These are phyloP conservation scores for Iris pallida DNA, from an alignment of 116 monocot species.

Conservation along the genomic window DNA sequence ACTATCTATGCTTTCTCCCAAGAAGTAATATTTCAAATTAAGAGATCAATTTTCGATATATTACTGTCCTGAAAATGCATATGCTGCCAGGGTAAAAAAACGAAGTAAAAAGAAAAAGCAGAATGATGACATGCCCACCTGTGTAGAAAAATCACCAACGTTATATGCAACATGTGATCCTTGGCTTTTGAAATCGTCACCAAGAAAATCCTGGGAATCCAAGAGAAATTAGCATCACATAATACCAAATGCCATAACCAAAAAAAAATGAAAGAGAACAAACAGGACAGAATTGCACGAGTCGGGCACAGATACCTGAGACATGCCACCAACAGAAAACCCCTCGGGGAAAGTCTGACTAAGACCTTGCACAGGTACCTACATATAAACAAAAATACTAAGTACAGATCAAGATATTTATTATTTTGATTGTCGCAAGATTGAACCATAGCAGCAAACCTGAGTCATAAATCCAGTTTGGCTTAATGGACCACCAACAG, in stretches of 20 bases:
- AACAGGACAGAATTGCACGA: background rate
- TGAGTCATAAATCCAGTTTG: slow-evolving; percentile 84
- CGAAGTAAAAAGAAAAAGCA: too few species aligned
- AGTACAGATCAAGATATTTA: background rate
- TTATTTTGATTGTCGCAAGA: background rate
- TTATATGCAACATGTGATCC: slow-evolving; percentile 94
- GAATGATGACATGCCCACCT: slow-evolving; percentile 29
- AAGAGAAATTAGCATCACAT: background rate
- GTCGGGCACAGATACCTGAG: slow-evolving; percentile 42
- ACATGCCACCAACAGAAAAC: slow-evolving; percentile 90
- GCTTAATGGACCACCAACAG: slow-evolving; percentile 64
- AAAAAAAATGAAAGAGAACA: slow-evolving; percentile 3
- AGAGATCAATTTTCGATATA: too few species aligned
- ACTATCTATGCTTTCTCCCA: too few species aligned
- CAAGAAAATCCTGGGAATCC: slow-evolving; percentile 43
- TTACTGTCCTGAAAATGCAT: too few species aligned
- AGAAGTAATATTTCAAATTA: too few species aligned
- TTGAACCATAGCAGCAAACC: slow-evolving; percentile 25
- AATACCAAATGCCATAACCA: background rate
- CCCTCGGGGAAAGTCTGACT: slow-evolving; percentile 83
- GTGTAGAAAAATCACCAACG: slow-evolving; percentile 78
- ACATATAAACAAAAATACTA: background rate
- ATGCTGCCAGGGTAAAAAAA: too few species aligned
- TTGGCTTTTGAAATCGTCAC: slow-evolving; percentile 94
- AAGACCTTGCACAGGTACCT: slow-evolving; percentile 91